A percentile compares a stretch with the other conserved stretches of the same genome.
These are phyloP conservation scores for Fusarium sublunatum DNA, from an alignment of 2,329 filamentous ascomycete genomes.

Conservation along the genomic window DNA sequence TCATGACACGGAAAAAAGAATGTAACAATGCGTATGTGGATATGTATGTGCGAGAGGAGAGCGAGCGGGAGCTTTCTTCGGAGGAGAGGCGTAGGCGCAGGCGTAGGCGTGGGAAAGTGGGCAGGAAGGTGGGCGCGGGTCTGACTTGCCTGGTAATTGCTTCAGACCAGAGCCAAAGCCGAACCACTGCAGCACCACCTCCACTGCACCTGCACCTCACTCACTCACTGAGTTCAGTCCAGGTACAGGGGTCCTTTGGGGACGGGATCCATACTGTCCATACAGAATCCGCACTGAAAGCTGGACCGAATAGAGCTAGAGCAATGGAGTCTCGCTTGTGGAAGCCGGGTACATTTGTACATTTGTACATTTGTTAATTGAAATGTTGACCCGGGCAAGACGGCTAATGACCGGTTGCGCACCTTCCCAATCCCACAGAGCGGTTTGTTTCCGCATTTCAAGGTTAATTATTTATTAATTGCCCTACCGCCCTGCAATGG, in stretches of 20 bases:
- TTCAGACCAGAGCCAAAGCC: conserved; percentile 21
- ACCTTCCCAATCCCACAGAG: conserved; percentile 4
- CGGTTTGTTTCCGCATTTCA: conserved; percentile 33
- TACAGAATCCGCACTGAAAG: not conserved
- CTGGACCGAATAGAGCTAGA: not conserved
- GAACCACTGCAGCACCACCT: conserved; percentile 21
- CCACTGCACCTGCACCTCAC: conserved; percentile 7
- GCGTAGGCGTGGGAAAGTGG: conserved; percentile 33
- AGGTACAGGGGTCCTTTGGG: conserved; percentile 24
- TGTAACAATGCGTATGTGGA: conserved; percentile 31
- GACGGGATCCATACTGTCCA: not conserved
- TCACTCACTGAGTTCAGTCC: conserved; percentile 13
- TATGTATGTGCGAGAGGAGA: conserved; percentile 41
- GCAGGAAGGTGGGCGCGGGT: conserved; percentile 40
- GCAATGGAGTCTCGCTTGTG: not conserved
- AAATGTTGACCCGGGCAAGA: not conserved
- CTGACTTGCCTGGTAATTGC: conserved; percentile 21
- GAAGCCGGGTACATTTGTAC: not conserved
- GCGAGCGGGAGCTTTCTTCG: conserved; percentile 46
- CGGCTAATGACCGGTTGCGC: conserved; percentile 18
- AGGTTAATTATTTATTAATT: conserved; percentile 15
- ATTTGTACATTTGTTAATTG: not conserved
- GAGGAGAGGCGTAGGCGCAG: conserved; percentile 23
- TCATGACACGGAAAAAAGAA: conserved; percentile 38
- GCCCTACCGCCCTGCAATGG: conserved; percentile 24